Evolutionary conservation across 805 yeast species (phyloP).

Genomic region (Nakazawaea anatomiae): DNA sequence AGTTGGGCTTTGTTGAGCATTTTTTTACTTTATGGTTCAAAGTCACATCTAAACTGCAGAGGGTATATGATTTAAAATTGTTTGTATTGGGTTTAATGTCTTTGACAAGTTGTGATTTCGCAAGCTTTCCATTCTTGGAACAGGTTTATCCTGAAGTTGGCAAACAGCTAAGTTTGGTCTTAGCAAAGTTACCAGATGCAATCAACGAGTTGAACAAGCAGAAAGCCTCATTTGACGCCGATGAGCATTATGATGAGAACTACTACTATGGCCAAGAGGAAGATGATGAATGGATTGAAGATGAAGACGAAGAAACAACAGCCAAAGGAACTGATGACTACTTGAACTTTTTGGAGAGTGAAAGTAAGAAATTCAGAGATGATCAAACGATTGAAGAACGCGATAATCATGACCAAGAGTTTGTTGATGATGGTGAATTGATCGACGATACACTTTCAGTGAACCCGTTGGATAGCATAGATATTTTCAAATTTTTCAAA

Average conservation of each 20-base stretch:
- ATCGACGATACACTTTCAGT: constrained; percentile 79
- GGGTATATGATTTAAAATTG: constrained; percentile 80
- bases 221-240: constrained; percentile 46
- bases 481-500: constrained; percentile 64
- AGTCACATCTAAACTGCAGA: constrained; percentile 43
- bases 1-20: constrained; percentile 34
- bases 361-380: constrained; percentile 31
- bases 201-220: constrained; percentile 57
- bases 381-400: constrained; percentile 26
- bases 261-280: constrained; percentile 23
- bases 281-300: constrained; percentile 19
- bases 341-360: constrained; percentile 40
- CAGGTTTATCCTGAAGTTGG: constrained; percentile 44
- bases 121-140: constrained; percentile 16
- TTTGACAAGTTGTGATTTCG: constrained; percentile 21
- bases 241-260: constrained; percentile 22
- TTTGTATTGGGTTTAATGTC: constrained; percentile 63
- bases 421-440: constrained; percentile 52
- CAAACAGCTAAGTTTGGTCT: constrained; percentile 39
- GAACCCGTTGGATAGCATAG: constrained; percentile 72
- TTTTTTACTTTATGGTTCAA: constrained; percentile 68
- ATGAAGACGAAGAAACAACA: constrained; percentile 20
- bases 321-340: constrained; percentile 34
- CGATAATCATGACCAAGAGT: constrained; percentile 36
- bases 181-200: constrained; percentile 68